These are phyloP conservation scores for Plasmodium inui DNA, from an alignment of 169 alveolate species.

Conservation along the genomic window DNA sequence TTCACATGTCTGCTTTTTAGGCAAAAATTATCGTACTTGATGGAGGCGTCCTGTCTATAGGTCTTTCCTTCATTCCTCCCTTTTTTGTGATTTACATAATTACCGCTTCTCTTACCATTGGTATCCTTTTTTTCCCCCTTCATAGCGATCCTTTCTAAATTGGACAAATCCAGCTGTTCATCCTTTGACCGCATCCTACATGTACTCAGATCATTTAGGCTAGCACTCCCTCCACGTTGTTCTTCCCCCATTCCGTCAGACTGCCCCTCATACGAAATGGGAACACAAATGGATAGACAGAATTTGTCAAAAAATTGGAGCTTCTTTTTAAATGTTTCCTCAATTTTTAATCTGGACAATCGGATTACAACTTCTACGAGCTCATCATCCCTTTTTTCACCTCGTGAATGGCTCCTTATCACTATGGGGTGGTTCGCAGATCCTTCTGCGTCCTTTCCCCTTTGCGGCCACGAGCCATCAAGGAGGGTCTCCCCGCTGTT, in stretches of 20 bases:
- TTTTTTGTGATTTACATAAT: background rate
- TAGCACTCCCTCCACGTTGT: constrained; percentile 3
- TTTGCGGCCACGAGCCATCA: background rate
- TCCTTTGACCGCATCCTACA: background rate
- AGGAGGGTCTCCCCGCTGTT: background rate
- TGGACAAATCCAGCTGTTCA: background rate
- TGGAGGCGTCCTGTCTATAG: background rate
- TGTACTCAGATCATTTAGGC: background rate
- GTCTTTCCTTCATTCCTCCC: background rate
- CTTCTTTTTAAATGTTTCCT: background rate
- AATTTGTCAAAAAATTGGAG: constrained; percentile 1
- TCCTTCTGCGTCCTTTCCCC: background rate
- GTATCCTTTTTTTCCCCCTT: background rate
- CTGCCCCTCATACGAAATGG: background rate
- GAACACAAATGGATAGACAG: constrained; percentile 24
- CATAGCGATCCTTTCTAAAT: background rate
- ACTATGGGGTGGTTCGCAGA: background rate
- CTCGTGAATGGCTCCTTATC: constrained; percentile 8
- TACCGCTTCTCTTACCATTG: background rate
- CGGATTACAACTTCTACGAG: background rate
- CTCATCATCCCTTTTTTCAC: background rate
- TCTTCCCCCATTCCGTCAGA: background rate
- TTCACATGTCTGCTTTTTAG: constrained; percentile 22
- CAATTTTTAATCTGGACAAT: constrained; percentile 8
- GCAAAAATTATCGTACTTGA: constrained; percentile 14